These are phyloP conservation scores for Ophiostoma novo-ulmi DNA, from an alignment of 2,329 filamentous ascomycete species.

Conservation along the genomic window DNA sequence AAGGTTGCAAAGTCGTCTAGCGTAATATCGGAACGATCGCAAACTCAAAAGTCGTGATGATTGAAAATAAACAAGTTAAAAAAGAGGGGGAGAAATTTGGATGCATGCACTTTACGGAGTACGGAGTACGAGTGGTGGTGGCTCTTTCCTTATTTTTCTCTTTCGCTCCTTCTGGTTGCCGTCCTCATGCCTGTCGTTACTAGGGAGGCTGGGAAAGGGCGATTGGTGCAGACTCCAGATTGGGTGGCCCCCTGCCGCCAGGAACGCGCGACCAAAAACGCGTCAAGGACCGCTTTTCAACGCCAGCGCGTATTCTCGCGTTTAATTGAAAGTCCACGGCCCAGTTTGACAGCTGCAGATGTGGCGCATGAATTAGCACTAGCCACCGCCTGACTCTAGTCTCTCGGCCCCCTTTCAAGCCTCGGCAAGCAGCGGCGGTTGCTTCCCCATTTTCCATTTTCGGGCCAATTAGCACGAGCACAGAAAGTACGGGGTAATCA, in stretches of 20 bases:
- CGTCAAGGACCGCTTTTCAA: conserved; percentile 19
- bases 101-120: conserved; percentile 16
- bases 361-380: conserved; percentile 20
- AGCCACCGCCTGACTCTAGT: conserved; percentile 18
- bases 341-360: neutral
- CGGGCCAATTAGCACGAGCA: conserved; percentile 21
- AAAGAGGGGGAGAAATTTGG: conserved; percentile 17
- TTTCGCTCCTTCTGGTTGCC: conserved; percentile 11
- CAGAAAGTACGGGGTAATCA: conserved; percentile 15
- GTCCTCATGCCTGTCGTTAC: conserved; percentile 4
- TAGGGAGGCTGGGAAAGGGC: conserved; percentile 27
- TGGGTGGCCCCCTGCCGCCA: conserved; percentile 18
- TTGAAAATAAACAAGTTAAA: conserved; percentile 13
- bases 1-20: neutral
- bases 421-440: conserved; percentile 22
- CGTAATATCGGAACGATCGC: conserved; percentile 1
- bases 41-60: conserved; percentile 19
- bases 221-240: conserved; percentile 14
- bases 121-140: conserved; percentile 2
- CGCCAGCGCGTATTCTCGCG: conserved; percentile 22
- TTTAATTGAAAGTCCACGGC: conserved; percentile 28
- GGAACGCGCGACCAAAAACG: conserved; percentile 22
- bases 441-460: conserved; percentile 16
- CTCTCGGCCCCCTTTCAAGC: conserved; percentile 14
- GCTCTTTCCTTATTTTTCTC: conserved; percentile 16